Percentiles rank a stretch among this genome's conserved stretches.
phyloP scores from a whole-genome alignment of 179 eudicot species.

The Dionaea muscipula region DNA sequence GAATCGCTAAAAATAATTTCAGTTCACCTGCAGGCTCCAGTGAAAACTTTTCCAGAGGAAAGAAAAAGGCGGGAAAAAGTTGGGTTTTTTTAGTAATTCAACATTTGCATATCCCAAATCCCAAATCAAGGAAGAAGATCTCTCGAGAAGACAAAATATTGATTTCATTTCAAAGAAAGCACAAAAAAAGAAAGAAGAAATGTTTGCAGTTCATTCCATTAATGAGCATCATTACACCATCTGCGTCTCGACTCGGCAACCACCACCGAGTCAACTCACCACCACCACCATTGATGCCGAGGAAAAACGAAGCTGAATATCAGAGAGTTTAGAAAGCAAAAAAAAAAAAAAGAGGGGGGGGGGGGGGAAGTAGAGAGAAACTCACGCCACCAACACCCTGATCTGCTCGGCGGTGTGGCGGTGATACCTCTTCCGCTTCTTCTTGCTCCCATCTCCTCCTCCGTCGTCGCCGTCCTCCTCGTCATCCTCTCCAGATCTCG shows the following conservation, averaged over 20 bases:
- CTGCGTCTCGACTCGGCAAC: not conserved
- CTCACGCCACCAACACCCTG: conserved; percentile 93
- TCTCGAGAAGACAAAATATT: too few relatives aligned
- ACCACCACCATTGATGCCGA: not conserved
- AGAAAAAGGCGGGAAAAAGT: too few relatives aligned
- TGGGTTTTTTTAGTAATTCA: too few relatives aligned
- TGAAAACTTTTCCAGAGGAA: too few relatives aligned
- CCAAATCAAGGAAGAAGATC: too few relatives aligned
- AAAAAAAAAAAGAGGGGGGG: not conserved
- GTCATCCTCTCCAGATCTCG: conserved; percentile 54
- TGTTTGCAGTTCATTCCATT: too few relatives aligned
- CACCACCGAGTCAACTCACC: not conserved
- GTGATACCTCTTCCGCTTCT: conserved; percentile 83
- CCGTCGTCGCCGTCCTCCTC: conserved; percentile 35
- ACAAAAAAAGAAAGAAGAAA: too few relatives aligned
- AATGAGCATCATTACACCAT: too few relatives aligned
- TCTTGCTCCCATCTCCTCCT: conserved; percentile 39
- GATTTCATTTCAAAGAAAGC: too few relatives aligned
- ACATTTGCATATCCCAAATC: too few relatives aligned
- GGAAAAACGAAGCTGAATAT: not conserved
- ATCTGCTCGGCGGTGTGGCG: conserved; percentile 90
- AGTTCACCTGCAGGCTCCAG: too few relatives aligned
- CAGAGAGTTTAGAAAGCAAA: not conserved
- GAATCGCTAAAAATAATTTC: too few relatives aligned
- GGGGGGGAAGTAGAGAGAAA: conserved; percentile 5